Base-by-base conservation (phyloP, 164 flowering plant species). In the Stephania japonica region DNA sequence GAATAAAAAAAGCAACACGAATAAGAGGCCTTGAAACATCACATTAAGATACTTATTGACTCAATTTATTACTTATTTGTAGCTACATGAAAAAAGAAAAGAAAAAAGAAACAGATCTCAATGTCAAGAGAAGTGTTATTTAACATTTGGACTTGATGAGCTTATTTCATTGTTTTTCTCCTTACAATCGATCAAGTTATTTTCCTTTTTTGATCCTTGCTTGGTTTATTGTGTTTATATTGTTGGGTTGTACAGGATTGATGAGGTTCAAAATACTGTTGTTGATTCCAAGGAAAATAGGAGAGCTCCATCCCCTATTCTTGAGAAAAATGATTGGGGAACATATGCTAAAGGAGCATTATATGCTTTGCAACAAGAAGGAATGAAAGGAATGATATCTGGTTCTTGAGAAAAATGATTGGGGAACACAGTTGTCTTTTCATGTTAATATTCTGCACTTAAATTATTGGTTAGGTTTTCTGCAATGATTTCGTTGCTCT, bases 291-390 rank as follows among this genome's bases (percentile, higher is more conserved):
- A 61, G 63, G 65, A 68, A 67, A 80, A 79, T 70, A 76, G 65
- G 11, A 75, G 72, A 76, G 81, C 68, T 73, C 73, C 78, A 63
- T 61, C 87, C 12, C 75, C 69, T 64, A 59, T 23, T 59, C 38
- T 70, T 42, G 90, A 90, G n/a, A 78, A 89, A 85, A 69, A 82
- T 69, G 65, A 71, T 47, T 95, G 99, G 99, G 99, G 99, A 76
- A 81, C 68, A 74, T 95, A 92, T 85, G 97, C 96, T 21, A 87
- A 88, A 82, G 99, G 97, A 76, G 99, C 99, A 23, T 43, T 85
- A 5, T 95, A 88, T 85, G 96, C 99, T 19, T 78, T 95, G 66
- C 89, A 89, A 64, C 79, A 81, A 72, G 76, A 79, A 70, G 87
- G 86, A 68, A 81, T 88, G 78, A 11, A 69, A 87, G 97, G 99